A percentile compares a stretch with the other conserved stretches of the same genome.
These are phyloP conservation scores for Globisporangium parvum DNA, from an alignment of 352 stramenopile species.

Conservation along the genomic window DNA sequence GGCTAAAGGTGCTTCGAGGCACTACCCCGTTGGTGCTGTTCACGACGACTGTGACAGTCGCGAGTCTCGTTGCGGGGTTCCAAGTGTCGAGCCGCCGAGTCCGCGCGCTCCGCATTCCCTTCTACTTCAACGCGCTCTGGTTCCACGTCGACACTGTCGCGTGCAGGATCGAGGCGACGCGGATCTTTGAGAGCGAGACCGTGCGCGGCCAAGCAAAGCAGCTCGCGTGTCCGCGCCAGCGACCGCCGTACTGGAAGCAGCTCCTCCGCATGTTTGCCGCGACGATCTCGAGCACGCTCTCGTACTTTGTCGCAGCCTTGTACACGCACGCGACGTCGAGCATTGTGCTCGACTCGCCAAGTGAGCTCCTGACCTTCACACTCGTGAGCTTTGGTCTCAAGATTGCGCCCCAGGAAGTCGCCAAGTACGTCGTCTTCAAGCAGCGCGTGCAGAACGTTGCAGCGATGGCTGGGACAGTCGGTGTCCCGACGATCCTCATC, in stretches of 20 bases:
- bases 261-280: neutral
- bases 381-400: constrained; percentile 12
- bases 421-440: constrained; percentile 4
- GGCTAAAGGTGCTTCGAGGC: constrained; percentile 2
- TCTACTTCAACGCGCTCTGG: constrained; percentile 1
- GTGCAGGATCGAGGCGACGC: neutral
- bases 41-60: neutral
- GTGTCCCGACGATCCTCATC: constrained; percentile 30
- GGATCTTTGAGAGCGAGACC: constrained; percentile 1
- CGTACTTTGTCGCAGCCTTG: constrained; percentile 1
- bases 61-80: neutral
- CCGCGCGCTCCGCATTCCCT: neutral
- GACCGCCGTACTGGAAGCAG: constrained; percentile 8
- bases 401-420: constrained; percentile 15
- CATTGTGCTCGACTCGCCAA: neutral
- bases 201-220: neutral
- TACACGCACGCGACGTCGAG: constrained; percentile 6
- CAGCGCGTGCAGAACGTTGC: constrained; percentile 8
- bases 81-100: no score
- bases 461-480: constrained; percentile 20
- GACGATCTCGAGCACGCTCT: neutral
- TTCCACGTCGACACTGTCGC: constrained; percentile 2
- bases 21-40: neutral
- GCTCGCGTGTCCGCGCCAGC: neutral
- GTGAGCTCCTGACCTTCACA: constrained; percentile 7